Percentiles rank a stretch among this genome's conserved stretches.
phyloP scores from a whole-genome alignment of 2,329 filamentous ascomycete species.

The Corniculantispora saksenae region DNA sequence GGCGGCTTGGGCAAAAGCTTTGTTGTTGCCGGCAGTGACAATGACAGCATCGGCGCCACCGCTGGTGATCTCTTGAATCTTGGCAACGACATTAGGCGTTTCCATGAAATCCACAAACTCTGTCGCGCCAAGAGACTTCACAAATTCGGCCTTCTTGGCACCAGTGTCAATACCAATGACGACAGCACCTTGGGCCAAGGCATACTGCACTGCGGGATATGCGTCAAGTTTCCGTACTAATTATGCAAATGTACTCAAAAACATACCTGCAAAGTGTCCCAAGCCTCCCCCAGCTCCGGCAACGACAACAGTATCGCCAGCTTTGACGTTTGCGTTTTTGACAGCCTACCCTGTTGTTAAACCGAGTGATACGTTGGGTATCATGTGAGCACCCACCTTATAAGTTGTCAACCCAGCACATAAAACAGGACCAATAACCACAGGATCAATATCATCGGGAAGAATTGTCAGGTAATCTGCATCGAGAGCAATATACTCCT shows the following conservation, averaged over 20 bases:
- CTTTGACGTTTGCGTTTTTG: conserved; percentile 22
- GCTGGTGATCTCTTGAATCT: conserved; percentile 14
- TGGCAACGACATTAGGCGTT: conserved; percentile 11
- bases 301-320: conserved; percentile 23
- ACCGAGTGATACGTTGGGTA: no score
- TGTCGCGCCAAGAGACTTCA: conserved; percentile 19
- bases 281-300: conserved; percentile 21
- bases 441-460: conserved; percentile 22
- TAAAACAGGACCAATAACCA: conserved; percentile 18
- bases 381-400: conserved; percentile 16
- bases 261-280: conserved; percentile 22
- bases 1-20: conserved; percentile 21
- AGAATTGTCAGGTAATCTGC: conserved; percentile 15
- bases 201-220: conserved; percentile 21
- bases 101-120: conserved; percentile 22
- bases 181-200: conserved; percentile 20
- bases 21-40: conserved; percentile 21
- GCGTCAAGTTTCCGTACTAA: not conserved
- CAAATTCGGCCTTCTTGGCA: conserved; percentile 20
- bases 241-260: not conserved
- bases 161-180: conserved; percentile 21
- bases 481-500: conserved; percentile 22
- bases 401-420: conserved; percentile 25
- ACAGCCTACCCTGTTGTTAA: conserved; percentile 16
- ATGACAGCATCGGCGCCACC: conserved; percentile 23